Conservation (phyloP, 495 filamentous ascomycete species). For the Penicillium psychrofluorescens region DNA sequence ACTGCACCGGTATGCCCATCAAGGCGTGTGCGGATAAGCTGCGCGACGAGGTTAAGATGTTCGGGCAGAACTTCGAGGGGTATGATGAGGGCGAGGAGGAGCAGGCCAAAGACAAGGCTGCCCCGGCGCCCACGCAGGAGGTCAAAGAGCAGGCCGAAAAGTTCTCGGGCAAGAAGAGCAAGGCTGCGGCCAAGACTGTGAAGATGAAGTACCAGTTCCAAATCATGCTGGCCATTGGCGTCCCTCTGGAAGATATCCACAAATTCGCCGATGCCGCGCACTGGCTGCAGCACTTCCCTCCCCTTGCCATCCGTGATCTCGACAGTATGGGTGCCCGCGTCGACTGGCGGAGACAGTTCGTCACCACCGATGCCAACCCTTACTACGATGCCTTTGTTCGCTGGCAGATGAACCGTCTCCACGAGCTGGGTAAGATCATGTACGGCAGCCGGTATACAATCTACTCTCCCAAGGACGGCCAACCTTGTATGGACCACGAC, state of each 20-base stretch:
- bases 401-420: slow-evolving; percentile 95
- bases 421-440: slow-evolving; percentile 85
- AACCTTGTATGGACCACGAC: slow-evolving; percentile 98
- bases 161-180: slow-evolving; percentile 90
- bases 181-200: slow-evolving; percentile 82
- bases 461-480: slow-evolving; percentile 93
- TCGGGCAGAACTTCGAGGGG: slow-evolving; percentile 78
- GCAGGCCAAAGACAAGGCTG: slow-evolving; percentile 26
- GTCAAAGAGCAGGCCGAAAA: slow-evolving; percentile 77
- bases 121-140: slow-evolving; percentile 49
- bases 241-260: slow-evolving; percentile 81
- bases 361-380: slow-evolving; percentile 94
- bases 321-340: slow-evolving; percentile 78
- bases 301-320: slow-evolving; percentile 71
- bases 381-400: slow-evolving; percentile 94
- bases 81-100: slow-evolving; percentile 54
- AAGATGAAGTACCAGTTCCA: slow-evolving; percentile 88
- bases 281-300: slow-evolving; percentile 87
- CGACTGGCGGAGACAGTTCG: slow-evolving; percentile 86
- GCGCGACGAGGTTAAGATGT: slow-evolving; percentile 76
- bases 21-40: slow-evolving; percentile 97
- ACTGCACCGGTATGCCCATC: slow-evolving; percentile 97
- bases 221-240: slow-evolving; percentile 79
- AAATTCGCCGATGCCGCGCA: slow-evolving; percentile 79
- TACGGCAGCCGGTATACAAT: slow-evolving; percentile 93